A percentile compares a stretch with the other conserved stretches of the same genome.
Evolutionary conservation across 192 early-diverging fungal genomes (phyloP).

Genomic region (Phycomyces blakesleeanus): DNA sequence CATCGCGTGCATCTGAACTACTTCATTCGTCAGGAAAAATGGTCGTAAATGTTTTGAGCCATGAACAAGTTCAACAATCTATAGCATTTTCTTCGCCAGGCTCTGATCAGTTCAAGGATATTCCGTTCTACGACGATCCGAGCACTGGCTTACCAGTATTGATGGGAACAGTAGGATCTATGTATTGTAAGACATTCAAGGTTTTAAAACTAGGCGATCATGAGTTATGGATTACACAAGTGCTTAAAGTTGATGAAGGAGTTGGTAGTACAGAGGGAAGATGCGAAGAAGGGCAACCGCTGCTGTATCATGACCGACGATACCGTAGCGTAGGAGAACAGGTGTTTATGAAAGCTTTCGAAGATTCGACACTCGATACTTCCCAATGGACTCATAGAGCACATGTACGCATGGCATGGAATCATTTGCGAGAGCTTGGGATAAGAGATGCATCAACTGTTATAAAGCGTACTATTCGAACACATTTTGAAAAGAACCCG

Average conservation of each 20-base stretch:
- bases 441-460: conserved; percentile 18
- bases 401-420: conserved; percentile 43
- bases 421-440: conserved; percentile 33
- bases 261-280: conserved; percentile 34
- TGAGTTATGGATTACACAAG: conserved; percentile 58
- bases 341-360: conserved; percentile 38
- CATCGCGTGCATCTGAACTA: conserved; percentile 53
- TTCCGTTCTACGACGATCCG: conserved; percentile 39
- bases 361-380: conserved; percentile 23
- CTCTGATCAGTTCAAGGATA: conserved; percentile 46
- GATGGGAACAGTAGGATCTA: conserved; percentile 50
- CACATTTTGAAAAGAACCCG: conserved; percentile 19
- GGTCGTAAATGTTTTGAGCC: conserved; percentile 56
- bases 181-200: conserved; percentile 51
- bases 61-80: conserved; percentile 52
- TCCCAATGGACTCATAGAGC: conserved; percentile 37
- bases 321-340: conserved; percentile 47
- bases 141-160: conserved; percentile 50
- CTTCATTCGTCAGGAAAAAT: conserved; percentile 48
- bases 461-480: conserved; percentile 27
- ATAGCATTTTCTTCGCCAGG: conserved; percentile 56
- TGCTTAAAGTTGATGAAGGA: conserved; percentile 52
- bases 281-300: conserved; percentile 33
- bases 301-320: conserved; percentile 49
- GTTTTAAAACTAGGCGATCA: conserved; percentile 57